These are phyloP conservation scores for Suhomyces sp. DNA, from an alignment of 805 yeast genomes.

Conservation along the genomic window DNA sequence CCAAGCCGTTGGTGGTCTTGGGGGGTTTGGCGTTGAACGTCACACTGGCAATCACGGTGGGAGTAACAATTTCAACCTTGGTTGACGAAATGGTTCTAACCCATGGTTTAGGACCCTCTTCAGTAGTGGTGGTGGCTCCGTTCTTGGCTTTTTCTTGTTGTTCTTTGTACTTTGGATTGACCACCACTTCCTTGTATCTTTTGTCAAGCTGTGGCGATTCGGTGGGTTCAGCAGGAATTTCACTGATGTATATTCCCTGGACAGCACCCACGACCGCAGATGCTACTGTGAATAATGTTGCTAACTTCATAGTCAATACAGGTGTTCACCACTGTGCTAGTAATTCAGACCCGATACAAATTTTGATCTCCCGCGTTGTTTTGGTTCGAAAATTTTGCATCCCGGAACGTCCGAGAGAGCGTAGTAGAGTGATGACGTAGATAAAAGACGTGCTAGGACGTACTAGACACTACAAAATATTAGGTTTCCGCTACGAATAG, in stretches of 20 bases:
- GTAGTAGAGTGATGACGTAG: background rate
- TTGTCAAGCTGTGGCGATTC: constrained; percentile 18
- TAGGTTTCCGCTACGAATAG: too few species aligned
- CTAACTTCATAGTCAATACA: constrained; percentile 10
- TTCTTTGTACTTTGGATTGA: constrained; percentile 27
- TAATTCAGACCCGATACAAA: background rate
- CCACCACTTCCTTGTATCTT: constrained; percentile 27
- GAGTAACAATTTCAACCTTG: constrained; percentile 56
- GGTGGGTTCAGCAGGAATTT: constrained; percentile 9
- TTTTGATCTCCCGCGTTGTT: background rate
- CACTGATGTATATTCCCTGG: background rate
- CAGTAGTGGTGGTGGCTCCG: constrained; percentile 5
- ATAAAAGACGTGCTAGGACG: background rate
- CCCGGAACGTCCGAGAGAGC: background rate
- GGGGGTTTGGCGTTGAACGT: constrained; percentile 71
- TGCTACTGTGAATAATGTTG: constrained; percentile 9
- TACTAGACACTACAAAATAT: too few species aligned
- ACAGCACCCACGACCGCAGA: constrained; percentile 4
- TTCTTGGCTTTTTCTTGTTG: constrained; percentile 13
- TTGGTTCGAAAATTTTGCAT: background rate
- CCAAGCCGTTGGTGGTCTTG: constrained; percentile 61
- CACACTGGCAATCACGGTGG: constrained; percentile 61
- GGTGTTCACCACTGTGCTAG: background rate
- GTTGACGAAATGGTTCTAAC: constrained; percentile 59
- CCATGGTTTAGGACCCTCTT: constrained; percentile 58